Evolutionary conservation across 2,329 filamentous ascomycete species (phyloP), one percentile per base, ranked within the genome.

Genomic region (Fusarium abutilonis): DNA sequence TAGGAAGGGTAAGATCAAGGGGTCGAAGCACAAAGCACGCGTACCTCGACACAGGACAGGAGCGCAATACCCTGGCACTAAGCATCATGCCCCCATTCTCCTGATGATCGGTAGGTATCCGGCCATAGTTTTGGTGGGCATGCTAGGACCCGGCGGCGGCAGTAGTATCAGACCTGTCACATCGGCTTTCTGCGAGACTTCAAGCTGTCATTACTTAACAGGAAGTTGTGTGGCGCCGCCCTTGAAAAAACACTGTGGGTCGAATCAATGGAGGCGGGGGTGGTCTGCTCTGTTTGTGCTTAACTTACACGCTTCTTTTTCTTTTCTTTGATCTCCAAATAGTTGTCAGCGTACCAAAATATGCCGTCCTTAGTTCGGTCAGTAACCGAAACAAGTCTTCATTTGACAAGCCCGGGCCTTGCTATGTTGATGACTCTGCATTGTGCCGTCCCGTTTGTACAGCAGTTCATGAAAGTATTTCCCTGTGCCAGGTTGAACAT

Each of bases 111-210:
- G 67, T 68, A 66, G 59, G 62, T 53, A 65, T 53, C 68, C 60
- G 64, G 52, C 58, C 58, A 60, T 69, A 56, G 68, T 66, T 52
- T 71, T 56, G 54, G 68, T 58, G 63, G 63, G 53, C 60, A 59
- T 54, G 63, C 60, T 64, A 40, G 61, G 53, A 26, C 51, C 43
- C 52, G 63, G 64, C 70, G 68, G 51, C 54, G 64, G 56, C 59
- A 41, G 56, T 52, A 29, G 51, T 49, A 68, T 46, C 53, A 74
- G 74, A 76, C 74, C 66, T 76, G 73, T 76, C 73, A 75, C 70
- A 74, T 76, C 67, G 63, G 38, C 56, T 57, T 63, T 57, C 62
- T 70, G 67, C 73, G 67, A 73, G 67, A 72, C 72, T 66, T 52
- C 38, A 60, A 60, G 64, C 58, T 65, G 65, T 60, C 66, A 68